phyloP scores from a whole-genome alignment of 2,329 filamentous ascomycete species.

The Talaromyces sp. region DNA sequence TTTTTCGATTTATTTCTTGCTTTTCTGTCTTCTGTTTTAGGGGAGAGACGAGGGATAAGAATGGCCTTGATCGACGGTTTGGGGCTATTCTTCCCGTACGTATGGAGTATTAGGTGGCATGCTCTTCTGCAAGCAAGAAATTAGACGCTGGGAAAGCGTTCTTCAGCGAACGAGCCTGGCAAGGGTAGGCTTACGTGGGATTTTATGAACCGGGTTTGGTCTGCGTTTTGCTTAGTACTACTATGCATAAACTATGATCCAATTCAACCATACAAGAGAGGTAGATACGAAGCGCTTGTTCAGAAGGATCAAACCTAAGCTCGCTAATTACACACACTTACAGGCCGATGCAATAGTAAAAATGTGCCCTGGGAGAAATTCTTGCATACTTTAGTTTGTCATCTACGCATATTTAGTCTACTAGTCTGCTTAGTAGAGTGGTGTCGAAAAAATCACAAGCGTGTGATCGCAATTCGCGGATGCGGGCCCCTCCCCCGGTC shows the following conservation, averaged over 20 bases:
- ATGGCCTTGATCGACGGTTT: neutral
- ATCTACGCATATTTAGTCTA: neutral
- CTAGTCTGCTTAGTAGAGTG: neutral
- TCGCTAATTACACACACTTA: neutral
- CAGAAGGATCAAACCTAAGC: neutral
- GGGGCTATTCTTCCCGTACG: neutral
- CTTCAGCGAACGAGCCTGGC: neutral
- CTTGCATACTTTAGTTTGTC: neutral
- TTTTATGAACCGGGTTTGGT: neutral
- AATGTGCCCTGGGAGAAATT: neutral
- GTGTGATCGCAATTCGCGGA: neutral
- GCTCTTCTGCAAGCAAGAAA: neutral
- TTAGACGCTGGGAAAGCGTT: neutral
- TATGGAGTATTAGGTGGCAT: neutral
- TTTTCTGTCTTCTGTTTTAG: neutral
- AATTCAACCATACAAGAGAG: neutral
- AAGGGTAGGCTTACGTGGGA: neutral
- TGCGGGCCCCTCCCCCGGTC: neutral
- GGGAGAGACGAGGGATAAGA: neutral
- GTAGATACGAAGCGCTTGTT: neutral
- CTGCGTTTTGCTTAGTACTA: neutral
- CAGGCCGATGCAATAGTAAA: neutral
- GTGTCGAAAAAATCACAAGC: neutral
- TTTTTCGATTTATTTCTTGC: neutral
- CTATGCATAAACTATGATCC: neutral